These are phyloP conservation scores for Auriscalpium orientale DNA, from an alignment of 768 basidiomycete genomes.

Conservation along the genomic window DNA sequence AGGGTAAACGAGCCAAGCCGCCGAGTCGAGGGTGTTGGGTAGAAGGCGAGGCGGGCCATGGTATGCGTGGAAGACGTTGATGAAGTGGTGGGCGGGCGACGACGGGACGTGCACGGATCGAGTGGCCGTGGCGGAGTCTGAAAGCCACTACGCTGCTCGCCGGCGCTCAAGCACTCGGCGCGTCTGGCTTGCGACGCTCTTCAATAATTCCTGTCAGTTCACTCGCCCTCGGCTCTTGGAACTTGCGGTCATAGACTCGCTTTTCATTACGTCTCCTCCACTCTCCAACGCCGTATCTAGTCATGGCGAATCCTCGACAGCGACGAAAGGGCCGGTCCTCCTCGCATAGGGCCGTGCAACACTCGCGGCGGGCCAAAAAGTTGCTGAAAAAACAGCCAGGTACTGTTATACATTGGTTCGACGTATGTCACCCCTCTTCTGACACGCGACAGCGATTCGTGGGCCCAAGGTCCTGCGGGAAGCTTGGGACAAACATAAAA, in stretches of 20 bases:
- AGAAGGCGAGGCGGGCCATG: slow-evolving; percentile 31
- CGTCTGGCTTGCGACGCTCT: not conserved
- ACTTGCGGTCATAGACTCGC: too few relatives aligned
- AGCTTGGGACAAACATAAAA: slow-evolving; percentile 83
- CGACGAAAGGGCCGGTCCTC: slow-evolving; percentile 78
- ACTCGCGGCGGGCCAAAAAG: slow-evolving; percentile 66
- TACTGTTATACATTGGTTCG: slow-evolving; percentile 29
- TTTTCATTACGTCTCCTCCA: not conserved
- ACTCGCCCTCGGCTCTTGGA: not conserved
- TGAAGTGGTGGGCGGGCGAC: not conserved
- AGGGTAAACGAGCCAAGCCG: slow-evolving; percentile 12
- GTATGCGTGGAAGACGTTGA: not conserved
- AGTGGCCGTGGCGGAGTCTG: not conserved
- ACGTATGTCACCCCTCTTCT: slow-evolving; percentile 6
- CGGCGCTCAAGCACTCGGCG: too few relatives aligned
- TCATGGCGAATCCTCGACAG: slow-evolving; percentile 93
- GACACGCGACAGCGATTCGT: slow-evolving; percentile 49
- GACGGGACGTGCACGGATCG: not conserved
- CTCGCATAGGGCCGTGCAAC: slow-evolving; percentile 63
- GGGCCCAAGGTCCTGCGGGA: slow-evolving; percentile 78
- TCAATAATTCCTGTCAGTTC: not conserved
- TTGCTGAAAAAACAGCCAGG: slow-evolving; percentile 74
- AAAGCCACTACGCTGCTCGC: not conserved
- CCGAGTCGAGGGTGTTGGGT: slow-evolving; percentile 20
- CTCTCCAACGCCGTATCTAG: not conserved